phyloP scores from a whole-genome alignment of 176 grass and related monocot genomes.

The Hyparrhenia diplandra region DNA sequence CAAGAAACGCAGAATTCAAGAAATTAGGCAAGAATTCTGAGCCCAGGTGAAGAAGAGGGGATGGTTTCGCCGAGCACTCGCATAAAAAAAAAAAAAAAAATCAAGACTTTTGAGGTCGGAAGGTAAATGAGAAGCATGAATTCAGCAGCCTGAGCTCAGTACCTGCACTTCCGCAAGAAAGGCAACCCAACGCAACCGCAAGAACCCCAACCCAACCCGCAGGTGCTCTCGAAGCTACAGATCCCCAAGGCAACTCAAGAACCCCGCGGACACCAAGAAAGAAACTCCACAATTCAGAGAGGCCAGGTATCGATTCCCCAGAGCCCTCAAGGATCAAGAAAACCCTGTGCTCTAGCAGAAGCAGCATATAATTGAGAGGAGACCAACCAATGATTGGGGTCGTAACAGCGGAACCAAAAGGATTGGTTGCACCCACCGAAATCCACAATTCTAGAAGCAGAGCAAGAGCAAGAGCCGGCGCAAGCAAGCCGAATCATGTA shows the following conservation, averaged over 20 bases:
- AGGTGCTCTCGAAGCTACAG: slow-evolving; percentile 1
- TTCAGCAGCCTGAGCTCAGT: neutral
- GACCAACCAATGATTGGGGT: slow-evolving; percentile 50
- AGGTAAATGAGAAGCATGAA: neutral
- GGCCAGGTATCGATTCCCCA: neutral
- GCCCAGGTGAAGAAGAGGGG: neutral
- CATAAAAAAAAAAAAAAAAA: neutral
- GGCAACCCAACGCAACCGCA: neutral
- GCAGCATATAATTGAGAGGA: slow-evolving; percentile 29
- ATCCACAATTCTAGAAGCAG: slow-evolving; percentile 19
- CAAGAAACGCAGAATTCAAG: neutral
- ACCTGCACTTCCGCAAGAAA: slow-evolving; percentile 27
- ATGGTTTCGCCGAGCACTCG: neutral
- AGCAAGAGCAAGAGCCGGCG: slow-evolving; percentile 31
- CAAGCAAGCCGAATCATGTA: slow-evolving; percentile 27
- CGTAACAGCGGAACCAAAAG: slow-evolving; percentile 25
- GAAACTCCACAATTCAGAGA: slow-evolving; percentile 34
- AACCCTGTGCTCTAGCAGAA: slow-evolving; percentile 13
- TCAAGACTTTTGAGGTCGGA: neutral
- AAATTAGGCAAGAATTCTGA: slow-evolving; percentile 11
- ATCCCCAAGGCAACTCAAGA: slow-evolving; percentile 10
- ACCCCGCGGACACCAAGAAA: neutral
- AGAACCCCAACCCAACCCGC: neutral
- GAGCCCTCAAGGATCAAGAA: slow-evolving; percentile 13
- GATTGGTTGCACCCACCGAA: slow-evolving; percentile 49